These are phyloP conservation scores for Paramecium sexaurelia DNA, from an alignment of 73 alveolate species.

Conservation along the genomic window DNA sequence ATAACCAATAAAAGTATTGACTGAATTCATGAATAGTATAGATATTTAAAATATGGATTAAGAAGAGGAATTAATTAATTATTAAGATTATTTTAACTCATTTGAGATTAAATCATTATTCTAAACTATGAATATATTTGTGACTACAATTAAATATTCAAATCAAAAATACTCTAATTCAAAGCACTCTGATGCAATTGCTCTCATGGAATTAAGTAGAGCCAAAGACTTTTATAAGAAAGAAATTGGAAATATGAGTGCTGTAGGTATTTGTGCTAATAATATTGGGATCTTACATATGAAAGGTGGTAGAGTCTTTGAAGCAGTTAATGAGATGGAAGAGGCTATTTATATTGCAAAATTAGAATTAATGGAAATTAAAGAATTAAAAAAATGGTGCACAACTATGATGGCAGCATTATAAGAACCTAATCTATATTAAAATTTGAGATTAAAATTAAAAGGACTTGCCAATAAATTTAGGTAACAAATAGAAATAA, in stretches of 20 bases:
- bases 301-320: constrained; percentile 53
- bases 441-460: not conserved
- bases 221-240: constrained; percentile 55
- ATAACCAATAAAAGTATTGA: constrained; percentile 38
- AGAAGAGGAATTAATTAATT: constrained; percentile 41
- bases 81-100: constrained; percentile 51
- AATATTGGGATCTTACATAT: constrained; percentile 49
- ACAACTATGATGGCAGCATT: constrained; percentile 26
- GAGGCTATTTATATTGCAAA: constrained; percentile 49
- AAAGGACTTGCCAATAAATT: constrained; percentile 36
- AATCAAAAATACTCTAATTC: constrained; percentile 46
- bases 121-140: constrained; percentile 46
- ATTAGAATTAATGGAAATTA: constrained; percentile 47
- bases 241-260: constrained; percentile 58
- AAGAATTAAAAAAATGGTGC: constrained; percentile 40
- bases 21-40: constrained; percentile 52
- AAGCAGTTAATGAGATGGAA: constrained; percentile 58
- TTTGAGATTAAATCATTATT: constrained; percentile 55
- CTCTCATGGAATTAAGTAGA: constrained; percentile 47
- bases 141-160: constrained; percentile 42
- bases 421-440: constrained; percentile 20
- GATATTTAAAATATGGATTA: constrained; percentile 49
- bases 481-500: not conserved
- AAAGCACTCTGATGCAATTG: constrained; percentile 48
- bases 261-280: constrained; percentile 62